These are phyloP conservation scores for Paramyrothecium sp. DNA, from an alignment of 2,329 filamentous ascomycete species.

Conservation along the genomic window DNA sequence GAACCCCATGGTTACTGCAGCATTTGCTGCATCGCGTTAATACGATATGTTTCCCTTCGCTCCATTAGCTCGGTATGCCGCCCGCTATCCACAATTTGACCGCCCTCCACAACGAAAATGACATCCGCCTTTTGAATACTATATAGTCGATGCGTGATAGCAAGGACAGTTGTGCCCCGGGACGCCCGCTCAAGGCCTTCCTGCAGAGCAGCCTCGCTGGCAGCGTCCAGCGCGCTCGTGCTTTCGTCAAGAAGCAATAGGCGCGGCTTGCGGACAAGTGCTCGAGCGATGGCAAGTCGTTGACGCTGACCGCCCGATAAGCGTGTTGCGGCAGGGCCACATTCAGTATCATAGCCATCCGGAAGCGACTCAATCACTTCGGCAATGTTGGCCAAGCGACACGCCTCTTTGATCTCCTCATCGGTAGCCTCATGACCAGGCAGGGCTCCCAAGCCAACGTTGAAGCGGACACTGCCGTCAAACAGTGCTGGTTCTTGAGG, in stretches of 20 bases:
- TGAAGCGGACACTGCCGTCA: constrained; percentile 54
- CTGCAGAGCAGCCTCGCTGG: constrained; percentile 65
- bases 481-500: constrained; percentile 58
- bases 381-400: constrained; percentile 68
- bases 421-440: constrained; percentile 54
- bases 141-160: constrained; percentile 56
- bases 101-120: constrained; percentile 57
- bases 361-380: constrained; percentile 63
- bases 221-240: constrained; percentile 73
- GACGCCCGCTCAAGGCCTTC: constrained; percentile 61
- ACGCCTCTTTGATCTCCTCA: constrained; percentile 65
- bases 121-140: constrained; percentile 56
- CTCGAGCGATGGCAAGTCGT: constrained; percentile 74
- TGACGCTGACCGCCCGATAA: constrained; percentile 83
- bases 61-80: constrained; percentile 53
- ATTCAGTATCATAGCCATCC: constrained; percentile 63
- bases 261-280: constrained; percentile 68
- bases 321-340: constrained; percentile 70
- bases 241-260: constrained; percentile 80
- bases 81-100: constrained; percentile 49
- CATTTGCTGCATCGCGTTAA: constrained; percentile 53
- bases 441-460: constrained; percentile 52
- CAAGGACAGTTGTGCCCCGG: constrained; percentile 53
- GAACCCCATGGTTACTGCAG: constrained; percentile 17
- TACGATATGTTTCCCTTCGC: constrained; percentile 49